phyloP scores from a whole-genome alignment of 2,329 filamentous ascomycete genomes.

The Pezicula neosporulosa region DNA sequence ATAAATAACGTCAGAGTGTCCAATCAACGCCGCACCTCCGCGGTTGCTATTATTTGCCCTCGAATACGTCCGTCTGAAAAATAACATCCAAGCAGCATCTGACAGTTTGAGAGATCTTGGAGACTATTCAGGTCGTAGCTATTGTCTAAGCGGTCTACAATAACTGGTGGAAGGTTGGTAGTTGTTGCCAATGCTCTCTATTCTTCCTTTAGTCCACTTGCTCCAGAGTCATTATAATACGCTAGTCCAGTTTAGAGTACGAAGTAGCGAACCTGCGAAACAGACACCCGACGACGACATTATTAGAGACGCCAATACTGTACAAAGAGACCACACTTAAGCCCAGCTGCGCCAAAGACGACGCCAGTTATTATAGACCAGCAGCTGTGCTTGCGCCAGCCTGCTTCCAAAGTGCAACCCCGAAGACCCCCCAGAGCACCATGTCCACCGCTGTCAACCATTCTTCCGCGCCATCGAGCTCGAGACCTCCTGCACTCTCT shows the following conservation, averaged over 20 bases:
- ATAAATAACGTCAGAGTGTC: slow-evolving; percentile 1
- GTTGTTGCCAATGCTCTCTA: neutral
- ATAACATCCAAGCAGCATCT: too few species aligned
- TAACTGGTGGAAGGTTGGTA: too few species aligned
- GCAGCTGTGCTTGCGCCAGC: slow-evolving; percentile 19
- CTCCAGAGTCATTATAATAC: neutral
- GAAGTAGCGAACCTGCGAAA: neutral
- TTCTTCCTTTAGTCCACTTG: neutral
- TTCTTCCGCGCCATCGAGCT: slow-evolving; percentile 30
- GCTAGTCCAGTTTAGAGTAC: neutral
- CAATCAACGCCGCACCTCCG: neutral
- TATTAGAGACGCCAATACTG: slow-evolving; percentile 1
- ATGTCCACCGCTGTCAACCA: slow-evolving; percentile 32
- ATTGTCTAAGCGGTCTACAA: too few species aligned
- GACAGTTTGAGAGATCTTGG: too few species aligned
- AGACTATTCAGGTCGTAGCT: too few species aligned
- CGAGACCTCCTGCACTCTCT: slow-evolving; percentile 23
- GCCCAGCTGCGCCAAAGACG: slow-evolving; percentile 7
- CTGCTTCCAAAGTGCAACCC: slow-evolving; percentile 8
- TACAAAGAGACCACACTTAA: slow-evolving; percentile 3
- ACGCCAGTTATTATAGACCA: slow-evolving; percentile 2
- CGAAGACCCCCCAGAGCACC: slow-evolving; percentile 8
- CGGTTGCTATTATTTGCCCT: neutral
- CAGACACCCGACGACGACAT: slow-evolving; percentile 6
- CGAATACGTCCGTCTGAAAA: neutral